Percentiles rank a stretch among this genome's conserved stretches.
Conservation (phyloP, 2,329 filamentous ascomycete species). For the Lasiodiplodia gonubiensis region DNA sequence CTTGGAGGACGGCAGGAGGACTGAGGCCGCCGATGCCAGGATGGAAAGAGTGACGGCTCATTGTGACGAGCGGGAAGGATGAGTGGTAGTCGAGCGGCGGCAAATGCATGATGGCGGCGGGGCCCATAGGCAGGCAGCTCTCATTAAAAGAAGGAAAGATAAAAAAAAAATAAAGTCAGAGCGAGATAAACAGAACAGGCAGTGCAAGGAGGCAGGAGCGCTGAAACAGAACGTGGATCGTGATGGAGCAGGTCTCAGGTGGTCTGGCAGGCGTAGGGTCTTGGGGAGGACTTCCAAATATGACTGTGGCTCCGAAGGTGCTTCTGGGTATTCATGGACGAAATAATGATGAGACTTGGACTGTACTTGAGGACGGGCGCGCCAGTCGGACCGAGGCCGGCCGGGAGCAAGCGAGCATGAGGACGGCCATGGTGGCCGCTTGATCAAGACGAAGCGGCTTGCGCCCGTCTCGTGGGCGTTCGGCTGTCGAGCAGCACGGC, state of each 20-base stretch:
- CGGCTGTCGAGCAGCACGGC: background rate
- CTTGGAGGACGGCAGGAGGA: background rate
- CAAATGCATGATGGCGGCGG: slow-evolving; percentile 39
- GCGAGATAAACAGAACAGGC: background rate
- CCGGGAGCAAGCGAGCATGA: slow-evolving; percentile 11
- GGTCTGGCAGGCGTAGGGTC: slow-evolving; percentile 2
- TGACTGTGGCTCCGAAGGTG: slow-evolving; percentile 6
- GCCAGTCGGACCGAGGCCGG: slow-evolving; percentile 25
- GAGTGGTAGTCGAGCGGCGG: slow-evolving; percentile 40
- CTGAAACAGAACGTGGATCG: slow-evolving; percentile 7
- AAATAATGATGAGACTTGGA: slow-evolving; percentile 16
- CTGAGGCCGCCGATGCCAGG: background rate
- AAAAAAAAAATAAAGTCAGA: background rate
- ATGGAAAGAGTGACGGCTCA: slow-evolving; percentile 38
- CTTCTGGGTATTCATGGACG: background rate
- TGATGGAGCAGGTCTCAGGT: slow-evolving; percentile 4
- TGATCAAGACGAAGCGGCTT: background rate
- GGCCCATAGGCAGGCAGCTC: slow-evolving; percentile 8
- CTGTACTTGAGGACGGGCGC: slow-evolving; percentile 7
- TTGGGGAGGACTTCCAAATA: slow-evolving; percentile 3
- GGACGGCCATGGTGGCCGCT: slow-evolving; percentile 1
- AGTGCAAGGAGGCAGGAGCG: background rate
- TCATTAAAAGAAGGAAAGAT: background rate
- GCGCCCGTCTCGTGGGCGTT: background rate
- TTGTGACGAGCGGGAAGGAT: slow-evolving; percentile 41